Evolutionary conservation across 441 rosid species (phyloP).

Genomic region (Rhodomyrtus psidioides): DNA sequence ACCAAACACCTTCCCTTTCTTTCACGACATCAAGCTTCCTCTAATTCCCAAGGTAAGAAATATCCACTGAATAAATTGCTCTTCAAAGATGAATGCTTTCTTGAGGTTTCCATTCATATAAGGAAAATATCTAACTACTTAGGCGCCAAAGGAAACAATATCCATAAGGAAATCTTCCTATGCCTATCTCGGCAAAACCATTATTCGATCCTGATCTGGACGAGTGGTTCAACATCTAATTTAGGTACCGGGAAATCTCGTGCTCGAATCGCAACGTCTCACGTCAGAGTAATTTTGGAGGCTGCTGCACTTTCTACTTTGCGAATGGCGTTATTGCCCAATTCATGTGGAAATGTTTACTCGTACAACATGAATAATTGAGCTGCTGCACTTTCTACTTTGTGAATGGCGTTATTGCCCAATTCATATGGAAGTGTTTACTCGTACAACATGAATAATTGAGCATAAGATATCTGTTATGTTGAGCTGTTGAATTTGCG

Average conservation of each 20-base stretch:
- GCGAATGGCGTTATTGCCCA: background rate
- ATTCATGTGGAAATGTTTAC: rapidly evolving
- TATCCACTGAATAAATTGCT: no score
- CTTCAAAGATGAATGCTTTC: background rate
- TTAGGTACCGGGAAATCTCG: background rate
- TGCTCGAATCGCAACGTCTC: rapidly evolving
- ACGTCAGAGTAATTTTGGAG: background rate
- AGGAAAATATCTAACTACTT: background rate
- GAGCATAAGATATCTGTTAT: no score
- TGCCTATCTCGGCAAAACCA: background rate
- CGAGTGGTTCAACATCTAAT: rapidly evolving
- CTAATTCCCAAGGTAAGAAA: background rate
- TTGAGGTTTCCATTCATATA: background rate
- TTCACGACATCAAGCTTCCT: background rate
- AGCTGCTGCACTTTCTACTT: no score
- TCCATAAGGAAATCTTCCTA: background rate
- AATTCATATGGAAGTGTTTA: no score
- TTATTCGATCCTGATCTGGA: background rate
- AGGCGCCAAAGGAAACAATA: background rate
- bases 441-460: no score
- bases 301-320: rapidly evolving
- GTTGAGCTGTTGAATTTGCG: no score
- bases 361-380: no score
- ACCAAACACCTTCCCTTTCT: background rate
- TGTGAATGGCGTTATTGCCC: no score